Base-by-base conservation (phyloP, 2,329 filamentous ascomycete genomes). In the Microcyclospora tardicrescens region DNA sequence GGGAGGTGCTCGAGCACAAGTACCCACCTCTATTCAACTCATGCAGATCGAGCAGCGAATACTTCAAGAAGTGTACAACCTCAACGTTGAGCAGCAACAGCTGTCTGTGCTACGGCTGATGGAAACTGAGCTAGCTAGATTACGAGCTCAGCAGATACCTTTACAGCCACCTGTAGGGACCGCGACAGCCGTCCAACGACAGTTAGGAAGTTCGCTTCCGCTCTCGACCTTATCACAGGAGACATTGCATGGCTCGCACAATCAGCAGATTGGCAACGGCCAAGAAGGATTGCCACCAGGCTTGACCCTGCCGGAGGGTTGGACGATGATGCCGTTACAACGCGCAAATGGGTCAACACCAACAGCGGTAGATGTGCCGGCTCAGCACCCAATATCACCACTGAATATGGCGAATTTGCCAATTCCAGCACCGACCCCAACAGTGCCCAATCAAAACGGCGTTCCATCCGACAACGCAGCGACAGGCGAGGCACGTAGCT, bases 11-110 rank as follows among this genome's bases (percentile, higher is more conserved):
- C 43, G 49, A 37, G 36, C 46, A 11, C 29, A 37, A 9, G 40
- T 52, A 10, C 64, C 67, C 2, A 69, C 81, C 16, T 69, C 75
- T 36, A 61, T 64, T 11, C 75, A 84, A 39, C 62, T 91, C 28
- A 65, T 71, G 28, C 71, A 78, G 31, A 69, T 84, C 11, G 79
- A 85, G 47, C 72, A 78, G 39, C 73, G 81, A 38, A 68, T 91
- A 16, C 68, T 78, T 48, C 72, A 76, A 39, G 81, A 87, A 52
- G 68, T 84, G 28, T 68, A 73, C 34, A 64, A 63, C 32, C 63
- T 89, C 13, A 73, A 78, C 34, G 54, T 72, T 28, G 74, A 76
- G 12, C 73, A 81, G 36, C 72, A 79, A 28, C 81, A 91, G 55
- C 56, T 87, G 4, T 71, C 76, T 35, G 63, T 74, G n/a, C 64